Conservation (phyloP, 768 basidiomycete genomes). For the Suillus sp. region DNA sequence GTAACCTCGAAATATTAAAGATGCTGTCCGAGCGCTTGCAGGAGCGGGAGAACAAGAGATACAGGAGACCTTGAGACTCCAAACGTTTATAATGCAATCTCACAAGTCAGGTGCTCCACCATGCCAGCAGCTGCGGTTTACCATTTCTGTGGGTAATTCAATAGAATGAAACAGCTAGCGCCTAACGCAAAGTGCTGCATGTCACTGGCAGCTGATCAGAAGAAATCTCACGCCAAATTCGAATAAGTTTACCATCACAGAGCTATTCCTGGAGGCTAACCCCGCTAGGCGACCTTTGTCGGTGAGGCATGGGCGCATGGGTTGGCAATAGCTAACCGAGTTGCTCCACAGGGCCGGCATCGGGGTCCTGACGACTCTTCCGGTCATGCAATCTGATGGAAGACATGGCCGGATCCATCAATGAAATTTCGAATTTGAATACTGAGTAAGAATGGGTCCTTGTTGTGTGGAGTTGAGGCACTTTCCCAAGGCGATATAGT, state of each 20-base stretch:
- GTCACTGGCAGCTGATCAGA: not conserved
- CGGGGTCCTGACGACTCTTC: not conserved
- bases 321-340: not conserved
- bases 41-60: not conserved
- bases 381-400: too few relatives aligned
- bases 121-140: not conserved
- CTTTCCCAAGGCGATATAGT: conserved; percentile 2
- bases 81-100: not conserved
- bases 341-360: not conserved
- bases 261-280: not conserved
- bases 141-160: not conserved
- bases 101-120: not conserved
- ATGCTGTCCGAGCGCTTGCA: not conserved
- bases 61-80: not conserved
- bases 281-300: not conserved
- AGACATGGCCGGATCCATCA: too few relatives aligned
- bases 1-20: not conserved
- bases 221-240: not conserved
- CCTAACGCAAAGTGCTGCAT: not conserved
- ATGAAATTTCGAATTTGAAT: not conserved
- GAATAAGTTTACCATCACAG: not conserved
- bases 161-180: not conserved
- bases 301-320: not conserved
- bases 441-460: too few relatives aligned
- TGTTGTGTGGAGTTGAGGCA: not conserved